These are phyloP conservation scores for Phytopythium chamaehyphon DNA, from an alignment of 352 stramenopile species.

Conservation along the genomic window DNA sequence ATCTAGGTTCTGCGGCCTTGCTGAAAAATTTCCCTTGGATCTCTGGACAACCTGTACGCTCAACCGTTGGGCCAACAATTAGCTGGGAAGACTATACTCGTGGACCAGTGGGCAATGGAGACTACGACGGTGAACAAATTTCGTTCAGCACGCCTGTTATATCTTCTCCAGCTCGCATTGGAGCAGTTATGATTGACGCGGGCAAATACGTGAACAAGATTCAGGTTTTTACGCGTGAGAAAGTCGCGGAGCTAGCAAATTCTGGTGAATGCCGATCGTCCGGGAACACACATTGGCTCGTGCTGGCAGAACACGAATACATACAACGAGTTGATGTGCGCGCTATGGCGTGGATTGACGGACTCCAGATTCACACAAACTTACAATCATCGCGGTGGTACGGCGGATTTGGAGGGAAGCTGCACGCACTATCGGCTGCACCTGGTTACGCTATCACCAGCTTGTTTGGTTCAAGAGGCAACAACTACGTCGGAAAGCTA, in stretches of 20 bases:
- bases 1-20: slow-evolving; percentile 45
- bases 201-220: slow-evolving; percentile 42
- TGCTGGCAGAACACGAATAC: slow-evolving; percentile 40
- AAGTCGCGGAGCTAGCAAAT: slow-evolving; percentile 28
- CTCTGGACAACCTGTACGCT: slow-evolving; percentile 24
- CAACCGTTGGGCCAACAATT: slow-evolving; percentile 27
- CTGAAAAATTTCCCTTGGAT: slow-evolving; percentile 56
- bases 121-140: slow-evolving; percentile 34
- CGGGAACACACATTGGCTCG: slow-evolving; percentile 33
- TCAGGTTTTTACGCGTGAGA: slow-evolving; percentile 27
- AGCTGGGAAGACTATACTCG: slow-evolving; percentile 40
- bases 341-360: slow-evolving; percentile 61
- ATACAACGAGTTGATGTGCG: slow-evolving; percentile 49
- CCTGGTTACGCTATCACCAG: slow-evolving; percentile 37
- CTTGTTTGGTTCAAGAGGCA: slow-evolving; percentile 51
- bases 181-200: slow-evolving; percentile 34
- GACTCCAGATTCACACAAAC: slow-evolving; percentile 64
- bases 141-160: background rate
- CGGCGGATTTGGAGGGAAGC: slow-evolving; percentile 42
- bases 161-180: slow-evolving; percentile 20
- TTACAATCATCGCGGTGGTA: slow-evolving; percentile 51
- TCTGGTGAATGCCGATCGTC: slow-evolving; percentile 17
- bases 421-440: slow-evolving; percentile 36
- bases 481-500: slow-evolving; percentile 44
- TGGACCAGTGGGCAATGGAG: slow-evolving; percentile 38